Conservation (phyloP, 2,329 filamentous ascomycete genomes). For the Paramyrothecium sp. region DNA sequence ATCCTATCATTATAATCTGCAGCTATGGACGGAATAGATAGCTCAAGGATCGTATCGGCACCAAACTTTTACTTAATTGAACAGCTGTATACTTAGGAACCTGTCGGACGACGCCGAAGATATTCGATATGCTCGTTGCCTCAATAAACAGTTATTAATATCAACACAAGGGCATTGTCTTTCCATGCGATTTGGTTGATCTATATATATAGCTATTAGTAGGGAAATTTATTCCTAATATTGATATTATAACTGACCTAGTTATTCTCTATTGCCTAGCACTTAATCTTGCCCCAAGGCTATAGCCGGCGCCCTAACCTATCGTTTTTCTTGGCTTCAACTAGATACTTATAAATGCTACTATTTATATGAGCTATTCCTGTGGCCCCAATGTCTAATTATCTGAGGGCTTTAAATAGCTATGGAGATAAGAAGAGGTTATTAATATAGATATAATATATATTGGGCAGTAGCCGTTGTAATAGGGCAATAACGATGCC, state of each 20-base stretch:
- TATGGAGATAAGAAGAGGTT: conserved; percentile 11
- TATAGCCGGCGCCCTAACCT: neutral
- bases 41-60: too few relatives aligned
- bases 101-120: neutral
- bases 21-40: too few relatives aligned
- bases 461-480: conserved; percentile 6
- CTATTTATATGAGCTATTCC: conserved; percentile 11
- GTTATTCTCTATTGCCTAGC: neutral
- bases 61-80: too few relatives aligned
- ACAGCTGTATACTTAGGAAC: too few relatives aligned
- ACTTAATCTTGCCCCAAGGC: neutral
- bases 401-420: conserved; percentile 8
- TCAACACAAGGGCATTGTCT: neutral
- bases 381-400: conserved; percentile 5
- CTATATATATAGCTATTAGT: too few relatives aligned
- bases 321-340: conserved; percentile 2
- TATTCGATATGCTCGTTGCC: neutral
- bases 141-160: neutral
- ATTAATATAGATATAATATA: too few relatives aligned
- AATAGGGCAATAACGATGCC: neutral
- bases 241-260: neutral
- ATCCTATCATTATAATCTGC: too few relatives aligned
- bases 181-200: neutral
- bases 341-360: conserved; percentile 6
- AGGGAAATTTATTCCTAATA: neutral